phyloP scores from a whole-genome alignment of 2,329 filamentous ascomycete species.

The Sclerotinia sclerotiorum region DNA sequence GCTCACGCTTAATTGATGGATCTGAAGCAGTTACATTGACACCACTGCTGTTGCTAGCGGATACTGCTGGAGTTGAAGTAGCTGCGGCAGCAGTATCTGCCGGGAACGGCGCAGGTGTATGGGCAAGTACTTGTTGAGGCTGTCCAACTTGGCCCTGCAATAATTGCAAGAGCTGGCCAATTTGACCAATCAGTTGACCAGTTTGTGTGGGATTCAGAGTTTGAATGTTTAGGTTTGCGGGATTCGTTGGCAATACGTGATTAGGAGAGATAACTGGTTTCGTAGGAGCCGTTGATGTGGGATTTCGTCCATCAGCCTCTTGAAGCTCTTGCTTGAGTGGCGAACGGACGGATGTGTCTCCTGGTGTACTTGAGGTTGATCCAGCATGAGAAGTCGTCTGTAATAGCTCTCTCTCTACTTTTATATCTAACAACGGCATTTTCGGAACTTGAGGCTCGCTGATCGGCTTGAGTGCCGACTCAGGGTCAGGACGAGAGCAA shows the following conservation, averaged over 20 bases:
- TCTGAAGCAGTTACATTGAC: background rate
- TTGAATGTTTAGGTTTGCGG: background rate
- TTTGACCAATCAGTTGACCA: background rate
- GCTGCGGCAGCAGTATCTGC: background rate
- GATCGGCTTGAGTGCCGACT: background rate
- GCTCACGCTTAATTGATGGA: slow-evolving; percentile 4
- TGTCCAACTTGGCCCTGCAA: background rate
- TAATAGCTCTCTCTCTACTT: background rate
- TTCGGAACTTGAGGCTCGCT: background rate
- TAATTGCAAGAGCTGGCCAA: background rate
- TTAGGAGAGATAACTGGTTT: background rate
- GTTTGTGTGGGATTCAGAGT: background rate
- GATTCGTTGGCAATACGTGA: background rate
- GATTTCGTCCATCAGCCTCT: no score
- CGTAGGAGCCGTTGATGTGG: no score
- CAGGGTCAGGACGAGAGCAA: background rate
- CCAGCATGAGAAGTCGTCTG: background rate
- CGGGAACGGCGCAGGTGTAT: background rate
- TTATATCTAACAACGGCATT: background rate
- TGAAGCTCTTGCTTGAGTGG: background rate
- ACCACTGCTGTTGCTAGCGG: background rate
- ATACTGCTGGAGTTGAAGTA: background rate
- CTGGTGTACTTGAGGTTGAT: background rate
- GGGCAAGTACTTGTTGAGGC: background rate
- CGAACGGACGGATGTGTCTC: background rate